Evolutionary conservation across 805 yeast species (phyloP), one percentile per base, ranked within the genome.

Genomic region (Kluyveromyces dobzhanskii): DNA sequence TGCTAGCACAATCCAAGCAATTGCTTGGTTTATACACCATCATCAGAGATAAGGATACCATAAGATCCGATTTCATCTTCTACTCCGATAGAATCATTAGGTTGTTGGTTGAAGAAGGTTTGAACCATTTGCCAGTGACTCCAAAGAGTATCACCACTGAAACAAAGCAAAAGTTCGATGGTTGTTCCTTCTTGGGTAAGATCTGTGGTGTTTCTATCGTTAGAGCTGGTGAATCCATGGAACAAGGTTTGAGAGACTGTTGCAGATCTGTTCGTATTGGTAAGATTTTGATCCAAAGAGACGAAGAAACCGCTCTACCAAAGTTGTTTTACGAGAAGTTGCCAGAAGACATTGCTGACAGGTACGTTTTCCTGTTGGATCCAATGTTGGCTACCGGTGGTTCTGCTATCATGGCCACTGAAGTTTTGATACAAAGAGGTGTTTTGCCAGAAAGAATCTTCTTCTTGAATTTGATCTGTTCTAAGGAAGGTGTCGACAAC

Each of bases 321-420:
- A 85, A 86, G 59, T 67, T 92, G 40, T 92, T 82, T 65, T 92
- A 88, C 61, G 96, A 85, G 52, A 92, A 92, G 61, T 72, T 92
- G 46, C 99, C 99, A 14, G 85, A 79, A 46, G 98, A 92, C 55
- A 90, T 92, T 48, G 66, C 80, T 32, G 83, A 83, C 13, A 73
- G 98, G 49, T 92, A 79, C 53, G 97, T 92, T 19, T 84, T 92
- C 57, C 66, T 92, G 52, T 70, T 92, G 49, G 99, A 92, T 57
- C 98, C 99, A 41, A 84, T 92, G 94, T 74, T 92, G 57, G 99
- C 99, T 25, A 92, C 99, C 14, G 98, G 98, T 49, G 98, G 98
- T 37, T 84, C 95, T 44, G 98, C 97, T 14, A 76, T 86, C 62
- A 84, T 88, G 92, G 99, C 97, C 12, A 85, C 88, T 13, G 95